Percentiles rank a stretch among this genome's conserved stretches.
Evolutionary conservation across 129 eudicot genomes (phyloP).

Genomic region (Flaveria ramosissima): DNA sequence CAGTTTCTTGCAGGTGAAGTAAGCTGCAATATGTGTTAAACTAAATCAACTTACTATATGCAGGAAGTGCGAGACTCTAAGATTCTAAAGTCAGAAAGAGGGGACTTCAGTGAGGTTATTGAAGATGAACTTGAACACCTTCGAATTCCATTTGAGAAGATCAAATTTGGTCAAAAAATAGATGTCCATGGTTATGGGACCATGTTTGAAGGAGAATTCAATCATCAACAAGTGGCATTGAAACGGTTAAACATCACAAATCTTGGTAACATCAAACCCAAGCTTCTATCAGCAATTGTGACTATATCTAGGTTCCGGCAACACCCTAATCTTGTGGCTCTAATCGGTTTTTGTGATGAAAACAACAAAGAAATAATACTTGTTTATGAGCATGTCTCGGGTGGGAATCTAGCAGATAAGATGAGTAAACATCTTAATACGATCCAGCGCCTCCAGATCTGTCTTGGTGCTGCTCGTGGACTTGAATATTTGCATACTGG

Average conservation of each 20-base stretch:
- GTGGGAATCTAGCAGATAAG: slow-evolving; percentile 37
- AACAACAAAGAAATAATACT: slow-evolving; percentile 35
- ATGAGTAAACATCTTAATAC: slow-evolving; percentile 38
- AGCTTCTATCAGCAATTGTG: slow-evolving; percentile 34
- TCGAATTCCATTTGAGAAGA: slow-evolving; percentile 35
- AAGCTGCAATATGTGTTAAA: not conserved
- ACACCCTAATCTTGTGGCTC: slow-evolving; percentile 40
- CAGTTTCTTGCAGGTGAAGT: not conserved
- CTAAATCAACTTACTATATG: slow-evolving; percentile 13
- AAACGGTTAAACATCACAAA: slow-evolving; percentile 39
- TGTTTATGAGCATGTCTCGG: slow-evolving; percentile 31
- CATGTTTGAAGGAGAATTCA: slow-evolving; percentile 35
- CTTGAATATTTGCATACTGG: slow-evolving; percentile 34
- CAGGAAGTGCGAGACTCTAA: slow-evolving; percentile 24
- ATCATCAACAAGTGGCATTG: slow-evolving; percentile 32
- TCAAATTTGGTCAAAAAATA: slow-evolving; percentile 33
- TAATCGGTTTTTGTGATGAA: slow-evolving; percentile 37
- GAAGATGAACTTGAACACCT: slow-evolving; percentile 26
- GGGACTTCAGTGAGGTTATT: slow-evolving; percentile 7
- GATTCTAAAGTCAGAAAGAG: slow-evolving; percentile 15
- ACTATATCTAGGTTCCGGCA: slow-evolving; percentile 21
- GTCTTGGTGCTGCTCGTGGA: slow-evolving; percentile 47
- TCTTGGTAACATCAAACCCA: slow-evolving; percentile 36
- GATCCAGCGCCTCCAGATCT: slow-evolving; percentile 40
- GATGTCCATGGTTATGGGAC: slow-evolving; percentile 36